A percentile compares a stretch with the other conserved stretches of the same genome.
Evolutionary conservation across 345 rosid genomes (phyloP).

Genomic region (Noccaea caerulescens): DNA sequence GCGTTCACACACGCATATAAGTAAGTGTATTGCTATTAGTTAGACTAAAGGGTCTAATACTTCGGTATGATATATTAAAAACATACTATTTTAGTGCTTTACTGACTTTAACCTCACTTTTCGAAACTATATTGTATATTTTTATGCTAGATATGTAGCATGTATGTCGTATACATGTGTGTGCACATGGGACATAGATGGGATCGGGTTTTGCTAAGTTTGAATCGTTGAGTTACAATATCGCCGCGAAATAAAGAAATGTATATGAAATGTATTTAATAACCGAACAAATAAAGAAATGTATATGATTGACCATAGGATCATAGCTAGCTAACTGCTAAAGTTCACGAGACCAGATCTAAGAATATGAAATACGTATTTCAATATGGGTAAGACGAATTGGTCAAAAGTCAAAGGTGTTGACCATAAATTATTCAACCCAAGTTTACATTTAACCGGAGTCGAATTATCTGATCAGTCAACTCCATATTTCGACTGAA

Average conservation of each 20-base stretch:
- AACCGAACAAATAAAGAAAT: conserved; percentile 23
- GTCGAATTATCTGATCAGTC: conserved; percentile 14
- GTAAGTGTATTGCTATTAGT: conserved; percentile 25
- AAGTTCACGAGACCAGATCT: conserved; percentile 44
- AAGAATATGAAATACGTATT: conserved; percentile 6
- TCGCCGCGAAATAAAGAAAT: conserved; percentile 3
- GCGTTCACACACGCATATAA: conserved; percentile 8
- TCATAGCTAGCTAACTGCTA: conserved; percentile 41
- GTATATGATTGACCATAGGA: conserved; percentile 32
- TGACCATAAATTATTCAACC: conserved; percentile 33
- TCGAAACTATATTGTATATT: not conserved
- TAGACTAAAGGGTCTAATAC: conserved; percentile 27
- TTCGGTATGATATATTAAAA: conserved; percentile 15
- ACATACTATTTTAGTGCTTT: conserved; percentile 20
- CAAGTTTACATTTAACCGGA: not conserved
- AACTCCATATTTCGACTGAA: not conserved
- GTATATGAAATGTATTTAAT: not conserved
- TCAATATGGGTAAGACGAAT: conserved; percentile 25
- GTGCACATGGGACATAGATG: conserved; percentile 42
- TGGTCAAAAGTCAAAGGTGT: conserved; percentile 43
- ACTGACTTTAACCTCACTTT: conserved; percentile 30
- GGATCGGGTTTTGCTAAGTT: conserved; percentile 21
- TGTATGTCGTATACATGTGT: conserved; percentile 35
- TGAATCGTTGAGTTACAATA: conserved; percentile 17
- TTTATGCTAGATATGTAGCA: conserved; percentile 35